Evolutionary conservation across 1,284 basidiomycete species (phyloP).

Genomic region (Kwoniella shivajii): DNA sequence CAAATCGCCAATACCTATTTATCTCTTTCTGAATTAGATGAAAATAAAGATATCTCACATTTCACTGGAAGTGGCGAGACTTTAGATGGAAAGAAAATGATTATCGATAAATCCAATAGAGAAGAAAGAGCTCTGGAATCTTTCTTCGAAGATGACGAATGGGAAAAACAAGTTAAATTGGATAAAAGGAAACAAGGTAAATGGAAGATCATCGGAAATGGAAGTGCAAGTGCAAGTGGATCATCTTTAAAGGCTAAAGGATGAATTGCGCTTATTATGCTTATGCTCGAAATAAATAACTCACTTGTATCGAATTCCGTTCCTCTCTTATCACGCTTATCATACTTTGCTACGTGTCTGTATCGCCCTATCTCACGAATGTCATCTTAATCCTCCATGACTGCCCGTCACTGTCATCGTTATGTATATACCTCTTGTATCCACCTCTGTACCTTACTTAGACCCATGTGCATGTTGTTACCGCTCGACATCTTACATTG

Average conservation of each 20-base stretch:
- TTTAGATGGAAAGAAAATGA: slow-evolving; percentile 10
- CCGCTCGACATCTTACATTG: neutral
- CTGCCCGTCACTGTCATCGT: too few relatives aligned
- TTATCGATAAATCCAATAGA: slow-evolving; percentile 10
- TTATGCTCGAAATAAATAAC: too few relatives aligned
- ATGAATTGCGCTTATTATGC: too few relatives aligned
- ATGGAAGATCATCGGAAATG: neutral
- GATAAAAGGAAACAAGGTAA: neutral
- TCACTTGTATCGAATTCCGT: too few relatives aligned
- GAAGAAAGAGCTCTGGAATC: slow-evolving; percentile 34
- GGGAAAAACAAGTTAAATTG: slow-evolving; percentile 26
- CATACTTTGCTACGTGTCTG: too few relatives aligned
- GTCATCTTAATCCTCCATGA: neutral
- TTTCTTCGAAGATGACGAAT: slow-evolving; percentile 41
- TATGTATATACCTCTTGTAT: slow-evolving; percentile 3
- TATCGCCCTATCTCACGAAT: neutral
- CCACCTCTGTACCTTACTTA: too few relatives aligned
- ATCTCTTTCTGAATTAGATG: slow-evolving; percentile 24
- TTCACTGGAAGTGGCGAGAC: slow-evolving; percentile 24
- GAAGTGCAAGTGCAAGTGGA: slow-evolving; percentile 27
- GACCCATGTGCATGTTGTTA: slow-evolving; percentile 16
- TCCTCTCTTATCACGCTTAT: too few relatives aligned
- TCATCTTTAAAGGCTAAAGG: slow-evolving; percentile 17
- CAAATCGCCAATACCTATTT: slow-evolving; percentile 37
- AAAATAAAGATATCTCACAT: slow-evolving; percentile 19